Evolutionary conservation across 495 filamentous ascomycete species (phyloP).

Genomic region (Hamigera avellanea): DNA sequence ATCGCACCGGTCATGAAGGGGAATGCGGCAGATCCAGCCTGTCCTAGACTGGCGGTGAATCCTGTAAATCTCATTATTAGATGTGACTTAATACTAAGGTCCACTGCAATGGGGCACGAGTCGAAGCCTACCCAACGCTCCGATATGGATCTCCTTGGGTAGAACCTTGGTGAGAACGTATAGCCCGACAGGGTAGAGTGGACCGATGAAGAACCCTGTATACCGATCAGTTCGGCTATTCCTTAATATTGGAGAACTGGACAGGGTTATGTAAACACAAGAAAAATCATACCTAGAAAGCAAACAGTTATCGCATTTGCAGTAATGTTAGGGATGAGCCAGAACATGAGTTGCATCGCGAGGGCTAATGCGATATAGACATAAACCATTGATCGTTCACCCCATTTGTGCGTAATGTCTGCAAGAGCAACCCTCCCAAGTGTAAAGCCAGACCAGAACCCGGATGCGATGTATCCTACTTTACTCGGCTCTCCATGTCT

Average conservation of each 20-base stretch:
- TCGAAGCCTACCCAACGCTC: constrained; percentile 13
- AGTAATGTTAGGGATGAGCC: constrained; percentile 40
- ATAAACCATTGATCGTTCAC: constrained; percentile 38
- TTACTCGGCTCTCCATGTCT: constrained; percentile 46
- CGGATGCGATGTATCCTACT: constrained; percentile 62
- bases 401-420: constrained; percentile 41
- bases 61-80: constrained; percentile 6
- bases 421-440: constrained; percentile 38
- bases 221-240: no score
- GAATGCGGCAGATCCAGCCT: constrained; percentile 38
- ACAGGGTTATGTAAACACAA: background rate
- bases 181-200: constrained; percentile 29
- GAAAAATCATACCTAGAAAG: constrained; percentile 41
- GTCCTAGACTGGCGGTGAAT: constrained; percentile 37
- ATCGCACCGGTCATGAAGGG: constrained; percentile 39
- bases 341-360: constrained; percentile 41
- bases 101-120: background rate
- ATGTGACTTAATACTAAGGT: no score
- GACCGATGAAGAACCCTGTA: constrained; percentile 17
- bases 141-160: constrained; percentile 27
- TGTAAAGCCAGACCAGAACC: constrained; percentile 66
- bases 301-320: constrained; percentile 50
- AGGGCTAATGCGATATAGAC: constrained; percentile 30
- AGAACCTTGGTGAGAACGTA: constrained; percentile 20
- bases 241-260: no score